Evolutionary conservation across 192 early-diverging fungal genomes (phyloP).

Genomic region (Cetraspora pellucida): DNA sequence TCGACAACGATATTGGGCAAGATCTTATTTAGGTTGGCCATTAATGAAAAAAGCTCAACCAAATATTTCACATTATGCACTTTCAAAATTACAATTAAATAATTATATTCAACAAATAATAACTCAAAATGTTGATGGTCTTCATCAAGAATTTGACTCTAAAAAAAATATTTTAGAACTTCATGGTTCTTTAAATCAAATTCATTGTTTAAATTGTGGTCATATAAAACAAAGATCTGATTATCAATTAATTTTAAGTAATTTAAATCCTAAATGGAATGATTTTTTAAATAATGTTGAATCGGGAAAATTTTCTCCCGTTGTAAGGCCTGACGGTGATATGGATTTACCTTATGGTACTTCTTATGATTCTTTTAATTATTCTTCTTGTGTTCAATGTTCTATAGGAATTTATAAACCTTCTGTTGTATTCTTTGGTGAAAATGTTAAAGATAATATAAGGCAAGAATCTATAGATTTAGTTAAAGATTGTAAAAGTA

Average conservation of each 20-base stretch:
- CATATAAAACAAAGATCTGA: constrained; percentile 52
- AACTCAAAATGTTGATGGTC: constrained; percentile 92
- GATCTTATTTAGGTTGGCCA: constrained; percentile 82
- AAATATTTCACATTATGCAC: constrained; percentile 70
- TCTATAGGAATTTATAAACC: constrained; percentile 67
- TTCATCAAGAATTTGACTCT: constrained; percentile 69
- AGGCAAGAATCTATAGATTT: constrained; percentile 58
- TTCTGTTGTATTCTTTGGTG: constrained; percentile 89
- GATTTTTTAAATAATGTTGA: constrained; percentile 47
- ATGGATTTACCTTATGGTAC: constrained; percentile 62
- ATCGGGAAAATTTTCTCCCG: constrained; percentile 46
- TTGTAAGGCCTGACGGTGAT: constrained; percentile 83
- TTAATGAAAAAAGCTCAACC: constrained; percentile 68
- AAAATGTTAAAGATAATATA: constrained; percentile 66
- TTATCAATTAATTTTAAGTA: constrained; percentile 68
- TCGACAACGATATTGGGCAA: constrained; percentile 90
- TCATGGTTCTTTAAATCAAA: constrained; percentile 78
- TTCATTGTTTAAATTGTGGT: constrained; percentile 74
- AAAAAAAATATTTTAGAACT: constrained; percentile 70
- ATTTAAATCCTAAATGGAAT: constrained; percentile 71
- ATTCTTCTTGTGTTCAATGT: constrained; percentile 73
- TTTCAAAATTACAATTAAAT: constrained; percentile 53
- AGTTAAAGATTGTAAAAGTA: constrained; percentile 58
- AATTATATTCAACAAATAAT: constrained; percentile 63
- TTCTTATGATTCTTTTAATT: constrained; percentile 67